phyloP scores from a whole-genome alignment of 2,329 filamentous ascomycete species.

The Hymenoscyphus occultus region DNA sequence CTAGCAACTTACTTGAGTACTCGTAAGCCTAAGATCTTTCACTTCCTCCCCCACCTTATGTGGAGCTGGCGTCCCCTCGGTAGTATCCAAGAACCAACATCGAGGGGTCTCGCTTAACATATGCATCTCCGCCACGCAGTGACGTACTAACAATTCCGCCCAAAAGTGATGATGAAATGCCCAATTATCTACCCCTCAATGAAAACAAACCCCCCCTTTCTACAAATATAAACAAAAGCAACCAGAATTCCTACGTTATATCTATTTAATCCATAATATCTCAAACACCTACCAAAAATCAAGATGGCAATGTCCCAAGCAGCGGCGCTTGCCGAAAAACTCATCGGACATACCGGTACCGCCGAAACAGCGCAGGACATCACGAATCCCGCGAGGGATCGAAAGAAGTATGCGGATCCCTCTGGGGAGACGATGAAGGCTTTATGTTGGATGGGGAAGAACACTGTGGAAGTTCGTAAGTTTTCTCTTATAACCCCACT shows the following conservation, averaged over 20 bases:
- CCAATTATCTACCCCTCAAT: not conserved
- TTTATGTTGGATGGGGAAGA: constrained; percentile 78
- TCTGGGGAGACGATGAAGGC: constrained; percentile 70
- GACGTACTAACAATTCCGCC: not conserved
- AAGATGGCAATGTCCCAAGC: constrained; percentile 61
- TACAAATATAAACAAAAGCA: not conserved
- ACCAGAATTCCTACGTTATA: too few species aligned
- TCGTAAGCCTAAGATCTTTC: not conserved
- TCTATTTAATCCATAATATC: not conserved
- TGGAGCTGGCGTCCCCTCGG: not conserved
- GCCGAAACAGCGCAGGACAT: constrained; percentile 67
- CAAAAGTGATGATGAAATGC: not conserved
- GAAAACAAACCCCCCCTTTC: not conserved
- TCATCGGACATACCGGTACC: constrained; percentile 64
- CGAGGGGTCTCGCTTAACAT: not conserved
- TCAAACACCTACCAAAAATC: not conserved
- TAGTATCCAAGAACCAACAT: not conserved
- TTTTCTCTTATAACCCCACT: constrained; percentile 1
- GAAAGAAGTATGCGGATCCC: constrained; percentile 48
- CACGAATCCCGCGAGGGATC: constrained; percentile 56
- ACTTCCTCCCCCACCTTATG: not conserved
- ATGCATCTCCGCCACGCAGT: not conserved
- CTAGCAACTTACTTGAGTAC: not conserved
- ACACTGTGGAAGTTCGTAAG: constrained; percentile 65
- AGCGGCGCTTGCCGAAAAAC: constrained; percentile 64